Evolutionary conservation across 2,329 filamentous ascomycete genomes (phyloP), one percentile per base, ranked within the genome.

Genomic region (Diaporthe velutina): DNA sequence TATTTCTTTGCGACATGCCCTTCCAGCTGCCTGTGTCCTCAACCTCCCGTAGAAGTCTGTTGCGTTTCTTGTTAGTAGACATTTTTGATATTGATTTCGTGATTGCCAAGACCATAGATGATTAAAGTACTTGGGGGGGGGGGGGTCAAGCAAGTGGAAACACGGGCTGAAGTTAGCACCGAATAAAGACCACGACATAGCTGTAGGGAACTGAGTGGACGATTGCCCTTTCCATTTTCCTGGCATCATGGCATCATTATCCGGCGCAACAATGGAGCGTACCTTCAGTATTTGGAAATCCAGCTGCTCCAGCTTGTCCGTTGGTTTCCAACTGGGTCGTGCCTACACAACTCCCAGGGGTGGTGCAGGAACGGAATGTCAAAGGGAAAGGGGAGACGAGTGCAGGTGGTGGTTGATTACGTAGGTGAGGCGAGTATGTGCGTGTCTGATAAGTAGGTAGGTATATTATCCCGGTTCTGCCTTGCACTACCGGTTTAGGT

Each of bases 291-390:
- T 38, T 40, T 42, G 58, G 17, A 58, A 64, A 74, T 76, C 74
- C 74, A 76, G 74, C 67, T 76, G 74, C 74, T 70, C 61, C 58
- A 71, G 71, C 72, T 74, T 73, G 58, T 48, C 58, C 52, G 70
- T 72, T 19, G 48, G 30, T 50, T 40, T 67, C 61, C 30, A 35
- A 52, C 61, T 67, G 61, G 61, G 61, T 67, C 61, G 61, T 67
- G 61, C 61, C 61, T 67, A 52, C 61, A 52, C 61, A 67, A 67
- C 45, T 67, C 42, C 61, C 61, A 67, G 45, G 45, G 42, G 30
- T 38, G 54, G n/a, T 22, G 54, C 45, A 38, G 60, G 42, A 40
- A 73, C 19, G 58, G 58, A 33, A 73, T 42, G 45, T 15, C 55
- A 60, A 40, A 45, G 66, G 42, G 42, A 45, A 57, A 68, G 54